Conservation (phyloP, 805 yeast species). For the Ogataea nonfermentans region DNA sequence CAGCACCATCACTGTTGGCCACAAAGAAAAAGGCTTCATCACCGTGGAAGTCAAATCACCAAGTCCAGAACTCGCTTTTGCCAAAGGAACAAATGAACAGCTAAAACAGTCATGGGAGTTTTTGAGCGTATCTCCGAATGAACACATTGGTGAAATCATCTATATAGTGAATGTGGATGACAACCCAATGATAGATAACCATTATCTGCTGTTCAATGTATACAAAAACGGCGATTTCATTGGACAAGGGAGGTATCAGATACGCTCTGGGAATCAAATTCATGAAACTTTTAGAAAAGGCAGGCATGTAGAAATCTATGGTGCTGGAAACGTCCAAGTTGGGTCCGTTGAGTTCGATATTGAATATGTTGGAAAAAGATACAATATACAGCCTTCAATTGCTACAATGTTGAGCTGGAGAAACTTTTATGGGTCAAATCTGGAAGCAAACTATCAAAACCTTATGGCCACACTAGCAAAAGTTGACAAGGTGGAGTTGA, state of each 20-base stretch:
- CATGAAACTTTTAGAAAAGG: slow-evolving; percentile 43
- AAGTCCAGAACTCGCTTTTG: slow-evolving; percentile 50
- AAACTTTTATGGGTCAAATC: slow-evolving; percentile 42
- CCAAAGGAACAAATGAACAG: slow-evolving; percentile 65
- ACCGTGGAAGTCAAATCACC: slow-evolving; percentile 55
- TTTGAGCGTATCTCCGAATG: slow-evolving; percentile 68
- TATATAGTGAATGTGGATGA: slow-evolving; percentile 58
- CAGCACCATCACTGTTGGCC: slow-evolving; percentile 13
- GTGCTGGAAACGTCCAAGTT: slow-evolving; percentile 40
- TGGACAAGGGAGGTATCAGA: slow-evolving; percentile 54
- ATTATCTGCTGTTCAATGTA: slow-evolving; percentile 51
- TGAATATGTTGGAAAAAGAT: slow-evolving; percentile 66
- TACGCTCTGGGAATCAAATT: slow-evolving; percentile 31
- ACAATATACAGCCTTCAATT: slow-evolving; percentile 56
- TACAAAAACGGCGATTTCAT: slow-evolving; percentile 61
- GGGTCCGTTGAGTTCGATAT: slow-evolving; percentile 51
- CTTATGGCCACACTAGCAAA: slow-evolving; percentile 47
- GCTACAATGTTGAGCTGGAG: slow-evolving; percentile 56
- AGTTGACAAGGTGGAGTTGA: slow-evolving; percentile 53
- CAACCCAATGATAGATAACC: slow-evolving; percentile 45
- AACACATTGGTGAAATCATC: slow-evolving; percentile 68
- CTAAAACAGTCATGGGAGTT: slow-evolving; percentile 61
- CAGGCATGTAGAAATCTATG: slow-evolving; percentile 42
- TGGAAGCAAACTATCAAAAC: slow-evolving; percentile 39
- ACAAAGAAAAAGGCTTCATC: slow-evolving; percentile 40